phyloP scores from a whole-genome alignment of 352 stramenopile genomes.

The Globisporangium recalcitrans region DNA sequence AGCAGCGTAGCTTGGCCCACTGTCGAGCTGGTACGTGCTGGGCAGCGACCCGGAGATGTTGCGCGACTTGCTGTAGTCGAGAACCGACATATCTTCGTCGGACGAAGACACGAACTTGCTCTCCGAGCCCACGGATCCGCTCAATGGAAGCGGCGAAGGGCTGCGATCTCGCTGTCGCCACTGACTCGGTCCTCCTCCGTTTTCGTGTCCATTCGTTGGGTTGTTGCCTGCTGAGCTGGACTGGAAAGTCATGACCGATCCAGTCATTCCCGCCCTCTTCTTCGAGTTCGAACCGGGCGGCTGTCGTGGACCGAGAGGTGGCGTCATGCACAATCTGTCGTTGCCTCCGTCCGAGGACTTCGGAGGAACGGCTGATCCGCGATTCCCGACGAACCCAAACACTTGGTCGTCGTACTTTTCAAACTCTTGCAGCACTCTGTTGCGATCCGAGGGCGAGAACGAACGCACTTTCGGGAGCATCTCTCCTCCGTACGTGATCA shows the following conservation, averaged over 20 bases:
- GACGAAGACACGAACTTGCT: conserved; percentile 30
- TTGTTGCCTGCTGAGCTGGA: conserved; percentile 30
- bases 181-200: conserved; percentile 25
- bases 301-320: conserved; percentile 35
- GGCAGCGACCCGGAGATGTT: conserved; percentile 56
- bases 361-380: conserved; percentile 16
- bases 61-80: conserved; percentile 21
- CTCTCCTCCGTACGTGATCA: conserved; percentile 31
- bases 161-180: conserved; percentile 44
- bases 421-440: conserved; percentile 43
- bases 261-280: conserved; percentile 26
- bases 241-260: conserved; percentile 28
- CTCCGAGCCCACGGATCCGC: conserved; percentile 31
- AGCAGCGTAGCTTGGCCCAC: conserved; percentile 26
- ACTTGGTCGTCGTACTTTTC: conserved; percentile 72
- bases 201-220: conserved; percentile 15
- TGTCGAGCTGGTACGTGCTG: conserved; percentile 56
- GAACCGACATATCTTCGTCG: conserved; percentile 24
- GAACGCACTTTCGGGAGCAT: conserved; percentile 42
- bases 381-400: conserved; percentile 35
- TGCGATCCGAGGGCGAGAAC: conserved; percentile 42
- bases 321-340: conserved; percentile 41
- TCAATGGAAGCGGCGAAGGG: conserved; percentile 34
- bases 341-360: conserved; percentile 39
- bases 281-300: conserved; percentile 36